Percentiles rank a stretch among this genome's conserved stretches.
These are phyloP conservation scores for Diaporthe caulivora DNA, from an alignment of 2,329 filamentous ascomycete genomes.

Conservation along the genomic window DNA sequence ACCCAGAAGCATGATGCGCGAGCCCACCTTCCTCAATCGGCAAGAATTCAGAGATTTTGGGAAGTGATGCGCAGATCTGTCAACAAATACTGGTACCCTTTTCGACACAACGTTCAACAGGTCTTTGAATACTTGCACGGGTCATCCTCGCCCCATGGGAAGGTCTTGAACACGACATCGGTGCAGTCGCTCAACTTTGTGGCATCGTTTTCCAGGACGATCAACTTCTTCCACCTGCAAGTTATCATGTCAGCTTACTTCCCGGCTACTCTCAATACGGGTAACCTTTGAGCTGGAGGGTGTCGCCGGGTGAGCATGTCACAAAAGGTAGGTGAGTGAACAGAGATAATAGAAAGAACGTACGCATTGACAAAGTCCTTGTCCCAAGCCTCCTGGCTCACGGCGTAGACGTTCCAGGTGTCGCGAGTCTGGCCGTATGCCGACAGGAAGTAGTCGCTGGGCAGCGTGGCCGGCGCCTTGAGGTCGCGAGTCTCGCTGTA, in stretches of 20 bases:
- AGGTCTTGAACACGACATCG: conserved; percentile 43
- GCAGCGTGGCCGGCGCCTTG: conserved; percentile 42
- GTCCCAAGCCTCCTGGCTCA: conserved; percentile 43
- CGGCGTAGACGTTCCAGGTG: conserved; percentile 44
- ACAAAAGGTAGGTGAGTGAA: background rate
- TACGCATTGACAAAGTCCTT: conserved; percentile 46
- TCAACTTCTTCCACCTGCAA: conserved; percentile 47
- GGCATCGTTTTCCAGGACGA: conserved; percentile 44
- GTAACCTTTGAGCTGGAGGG: too few species aligned
- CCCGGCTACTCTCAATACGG: too few species aligned
- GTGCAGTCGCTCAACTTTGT: conserved; percentile 45
- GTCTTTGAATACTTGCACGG: background rate
- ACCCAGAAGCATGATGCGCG: background rate
- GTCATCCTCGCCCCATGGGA: conserved; percentile 31
- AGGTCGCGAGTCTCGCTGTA: conserved; percentile 46
- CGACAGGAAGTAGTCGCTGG: conserved; percentile 45
- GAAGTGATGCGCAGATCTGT: background rate
- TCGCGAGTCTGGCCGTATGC: conserved; percentile 43
- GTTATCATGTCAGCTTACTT: background rate
- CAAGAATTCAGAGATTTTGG: too few species aligned
- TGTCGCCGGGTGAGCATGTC: too few species aligned
- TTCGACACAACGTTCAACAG: background rate
- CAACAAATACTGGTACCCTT: too few species aligned
- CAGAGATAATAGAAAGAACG: conserved; percentile 37
- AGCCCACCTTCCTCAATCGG: background rate